Evolutionary conservation across 768 basidiomycete genomes (phyloP).

Genomic region (Xerocomus brunneocitrinus): DNA sequence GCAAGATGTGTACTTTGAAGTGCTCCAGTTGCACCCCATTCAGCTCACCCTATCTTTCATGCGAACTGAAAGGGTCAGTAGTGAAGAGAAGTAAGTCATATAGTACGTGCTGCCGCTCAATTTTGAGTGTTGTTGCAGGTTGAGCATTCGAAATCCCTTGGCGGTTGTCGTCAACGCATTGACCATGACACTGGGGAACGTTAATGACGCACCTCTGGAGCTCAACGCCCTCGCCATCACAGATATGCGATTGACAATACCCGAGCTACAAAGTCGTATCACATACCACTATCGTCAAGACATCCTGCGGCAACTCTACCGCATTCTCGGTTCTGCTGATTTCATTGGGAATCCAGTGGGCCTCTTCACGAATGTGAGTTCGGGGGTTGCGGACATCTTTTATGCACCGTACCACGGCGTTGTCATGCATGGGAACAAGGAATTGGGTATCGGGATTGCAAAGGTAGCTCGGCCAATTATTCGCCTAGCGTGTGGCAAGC

Average conservation of each 20-base stretch:
- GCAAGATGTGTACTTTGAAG: slow-evolving; percentile 90
- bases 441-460: slow-evolving; percentile 90
- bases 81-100: slow-evolving; percentile 78
- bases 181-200: slow-evolving; percentile 95
- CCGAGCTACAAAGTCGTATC: slow-evolving; percentile 81
- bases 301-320: slow-evolving; percentile 88
- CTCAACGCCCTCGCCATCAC: slow-evolving; percentile 93
- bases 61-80: slow-evolving; percentile 90
- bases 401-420: slow-evolving; percentile 97
- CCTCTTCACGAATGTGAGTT: slow-evolving; percentile 96
- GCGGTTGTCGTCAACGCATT: slow-evolving; percentile 91
- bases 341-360: slow-evolving; percentile 96
- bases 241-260: slow-evolving; percentile 84
- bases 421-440: slow-evolving; percentile 93
- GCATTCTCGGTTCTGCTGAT: slow-evolving; percentile 96
- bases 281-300: slow-evolving; percentile 92
- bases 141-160: slow-evolving; percentile 82
- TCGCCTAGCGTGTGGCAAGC: background rate
- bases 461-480: slow-evolving; percentile 48
- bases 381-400: slow-evolving; percentile 96
- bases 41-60: slow-evolving; percentile 92
- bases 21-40: slow-evolving; percentile 92
- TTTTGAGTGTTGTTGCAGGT: slow-evolving; percentile 34
- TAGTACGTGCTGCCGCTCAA: background rate
- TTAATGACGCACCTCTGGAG: slow-evolving; percentile 92